Base-by-base conservation (phyloP, 495 filamentous ascomycete species). In the Podospora tetraspora region DNA sequence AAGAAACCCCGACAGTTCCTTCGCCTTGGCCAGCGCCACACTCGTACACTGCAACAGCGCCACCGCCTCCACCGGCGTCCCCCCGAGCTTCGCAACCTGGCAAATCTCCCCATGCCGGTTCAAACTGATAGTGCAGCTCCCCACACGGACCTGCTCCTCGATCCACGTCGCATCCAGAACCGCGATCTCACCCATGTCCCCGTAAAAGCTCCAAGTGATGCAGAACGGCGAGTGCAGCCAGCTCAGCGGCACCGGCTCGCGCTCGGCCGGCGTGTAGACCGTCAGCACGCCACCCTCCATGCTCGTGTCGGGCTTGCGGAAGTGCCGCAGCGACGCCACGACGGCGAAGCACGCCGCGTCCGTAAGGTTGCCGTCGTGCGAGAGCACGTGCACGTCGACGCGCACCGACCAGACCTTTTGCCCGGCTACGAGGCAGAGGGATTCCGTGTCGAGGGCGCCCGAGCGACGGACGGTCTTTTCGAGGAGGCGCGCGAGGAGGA, bases 391-490 rank as follows among this genome's bases (percentile, higher is more conserved):
- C 3, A 97, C 85, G 73, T 96, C 92, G 6, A 92, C 93, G 25
- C 92, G 90, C 63, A 99, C 84, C 61, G 86, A 87, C 91, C 95
- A 99, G 80, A 91, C 93, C 78, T 94, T 96, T 64, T 90, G 83
- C 16, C 92, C 93, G 25, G 95, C 93, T 24, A 98, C 79, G 16
- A 99, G 91, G 76, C 95, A 99, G 30, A 99, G 86, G 1, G 93
- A 96, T 80, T 99, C 95, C 29, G 93, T 97, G 75, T 97, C 93
- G 25, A 99, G 84, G 11, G 95, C 95, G 69, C 87, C 88, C 8
- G 93, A 96, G 60, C 94, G 92, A 29, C 96, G 94, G 68, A 99
- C 87, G 19, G 96, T 89, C 72, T 96, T 93, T 79, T 99, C 95
- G 43, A 99, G 89, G 61, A 94, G 84, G 52, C 93, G 89, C 11